phyloP scores from a whole-genome alignment of 805 yeast genomes.

The Yueomyces sinensis region DNA sequence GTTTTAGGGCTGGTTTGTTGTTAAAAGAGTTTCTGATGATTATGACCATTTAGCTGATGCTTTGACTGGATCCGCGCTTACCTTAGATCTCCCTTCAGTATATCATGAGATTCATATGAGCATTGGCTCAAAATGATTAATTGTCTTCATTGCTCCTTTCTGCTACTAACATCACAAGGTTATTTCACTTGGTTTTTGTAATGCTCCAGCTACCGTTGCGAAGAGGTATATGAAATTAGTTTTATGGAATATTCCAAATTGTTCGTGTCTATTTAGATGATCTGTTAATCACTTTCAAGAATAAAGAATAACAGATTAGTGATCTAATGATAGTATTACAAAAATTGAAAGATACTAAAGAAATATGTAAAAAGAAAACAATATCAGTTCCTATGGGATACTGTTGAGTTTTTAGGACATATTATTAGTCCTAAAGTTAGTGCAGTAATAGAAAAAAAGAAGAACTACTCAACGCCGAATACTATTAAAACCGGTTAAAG shows the following conservation, averaged over 20 bases:
- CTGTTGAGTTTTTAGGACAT: slow-evolving; percentile 7
- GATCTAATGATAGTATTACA: slow-evolving; percentile 6
- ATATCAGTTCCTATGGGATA: slow-evolving; percentile 3
- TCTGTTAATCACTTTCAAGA: slow-evolving; percentile 4
- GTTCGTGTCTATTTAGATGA: slow-evolving; percentile 9
- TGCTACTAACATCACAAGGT: slow-evolving; percentile 7
- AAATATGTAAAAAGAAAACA: slow-evolving; percentile 7
- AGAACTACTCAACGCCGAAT: slow-evolving; percentile 2
- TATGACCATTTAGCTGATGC: no score
- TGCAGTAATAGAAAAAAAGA: slow-evolving; percentile 5
- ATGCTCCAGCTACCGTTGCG: slow-evolving; percentile 10
- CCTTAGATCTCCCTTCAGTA: slow-evolving; percentile 5
- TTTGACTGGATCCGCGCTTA: neutral
- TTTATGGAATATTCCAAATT: slow-evolving; percentile 4
- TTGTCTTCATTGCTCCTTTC: slow-evolving; percentile 5
- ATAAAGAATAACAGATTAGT: slow-evolving; percentile 5
- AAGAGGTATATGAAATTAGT: slow-evolving; percentile 8
- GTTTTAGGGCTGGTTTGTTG: no score
- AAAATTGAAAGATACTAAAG: neutral
- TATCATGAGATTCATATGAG: slow-evolving; percentile 7
- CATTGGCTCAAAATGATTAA: slow-evolving; percentile 1
- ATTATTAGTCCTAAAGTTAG: slow-evolving; percentile 2
- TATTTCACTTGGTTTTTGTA: slow-evolving; percentile 10
- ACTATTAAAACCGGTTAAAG: slow-evolving; percentile 7
- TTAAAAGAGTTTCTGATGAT: no score